Conservation (phyloP, 306 rosid species). For the Quercus berberidifolia region DNA sequence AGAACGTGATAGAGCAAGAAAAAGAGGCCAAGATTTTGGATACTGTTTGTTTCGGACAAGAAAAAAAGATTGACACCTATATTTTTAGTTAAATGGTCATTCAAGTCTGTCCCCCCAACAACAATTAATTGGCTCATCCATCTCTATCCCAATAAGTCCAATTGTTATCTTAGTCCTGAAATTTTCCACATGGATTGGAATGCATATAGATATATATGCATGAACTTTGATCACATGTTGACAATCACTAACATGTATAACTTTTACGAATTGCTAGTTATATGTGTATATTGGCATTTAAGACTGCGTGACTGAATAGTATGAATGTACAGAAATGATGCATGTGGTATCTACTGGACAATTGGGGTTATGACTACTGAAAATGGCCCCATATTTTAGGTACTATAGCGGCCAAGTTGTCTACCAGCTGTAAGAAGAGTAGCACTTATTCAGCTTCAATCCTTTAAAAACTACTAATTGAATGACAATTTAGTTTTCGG, state of each 20-base stretch:
- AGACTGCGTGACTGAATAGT: not conserved
- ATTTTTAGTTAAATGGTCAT: conserved; percentile 19
- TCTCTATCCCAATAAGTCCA: not conserved
- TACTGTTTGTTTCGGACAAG: not conserved
- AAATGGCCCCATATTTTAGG: not conserved
- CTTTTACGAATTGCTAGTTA: not conserved
- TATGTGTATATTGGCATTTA: not conserved
- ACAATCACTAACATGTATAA: no score
- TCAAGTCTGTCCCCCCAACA: conserved; percentile 1
- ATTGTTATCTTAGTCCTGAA: no score
- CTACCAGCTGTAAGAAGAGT: conserved; percentile 14
- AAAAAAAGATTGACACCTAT: conserved; percentile 5
- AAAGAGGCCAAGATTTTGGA: conserved; percentile 7
- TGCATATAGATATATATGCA: no score
- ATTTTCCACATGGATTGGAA: no score
- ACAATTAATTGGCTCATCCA: not conserved
- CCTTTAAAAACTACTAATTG: not conserved
- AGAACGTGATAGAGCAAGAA: not conserved
- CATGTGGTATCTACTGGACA: not conserved
- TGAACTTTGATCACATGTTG: no score
- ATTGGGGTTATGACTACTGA: not conserved
- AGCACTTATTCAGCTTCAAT: conserved; percentile 4
- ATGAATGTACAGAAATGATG: not conserved
- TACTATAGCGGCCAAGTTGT: not conserved
- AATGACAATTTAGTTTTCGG: not conserved